Evolutionary conservation across 352 stramenopile genomes (phyloP).

Genomic region (Bremia lactucae): DNA sequence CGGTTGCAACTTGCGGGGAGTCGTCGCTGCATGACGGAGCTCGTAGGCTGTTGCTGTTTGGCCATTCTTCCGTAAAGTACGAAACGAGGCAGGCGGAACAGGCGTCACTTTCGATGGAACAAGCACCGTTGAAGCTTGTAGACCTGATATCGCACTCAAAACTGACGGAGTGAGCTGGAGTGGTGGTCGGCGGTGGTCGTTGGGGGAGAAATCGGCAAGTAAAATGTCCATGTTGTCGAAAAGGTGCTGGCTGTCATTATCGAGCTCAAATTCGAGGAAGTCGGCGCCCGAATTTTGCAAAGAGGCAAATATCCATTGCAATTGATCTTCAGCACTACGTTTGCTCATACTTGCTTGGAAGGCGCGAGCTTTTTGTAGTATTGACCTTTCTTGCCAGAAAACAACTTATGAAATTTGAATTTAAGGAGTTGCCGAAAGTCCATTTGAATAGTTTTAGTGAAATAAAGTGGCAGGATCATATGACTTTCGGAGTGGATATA

Average conservation of each 20-base stretch:
- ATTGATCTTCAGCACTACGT: constrained; percentile 6
- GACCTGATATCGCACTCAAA: constrained; percentile 6
- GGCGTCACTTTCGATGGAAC: neutral
- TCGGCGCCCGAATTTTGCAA: constrained; percentile 17
- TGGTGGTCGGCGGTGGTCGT: constrained; percentile 1
- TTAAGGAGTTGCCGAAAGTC: too few species aligned
- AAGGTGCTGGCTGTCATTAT: constrained; percentile 20
- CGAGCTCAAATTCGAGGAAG: constrained; percentile 27
- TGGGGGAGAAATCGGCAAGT: neutral
- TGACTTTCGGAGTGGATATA: too few species aligned
- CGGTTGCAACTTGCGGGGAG: constrained; percentile 5
- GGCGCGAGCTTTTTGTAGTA: too few species aligned
- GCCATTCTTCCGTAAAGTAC: constrained; percentile 7
- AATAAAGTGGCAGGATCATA: too few species aligned
- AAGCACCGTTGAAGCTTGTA: neutral
- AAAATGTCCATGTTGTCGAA: constrained; percentile 17
- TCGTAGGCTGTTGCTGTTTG: neutral
- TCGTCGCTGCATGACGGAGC: constrained; percentile 4
- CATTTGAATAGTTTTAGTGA: too few species aligned
- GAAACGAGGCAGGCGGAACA: constrained; percentile 3
- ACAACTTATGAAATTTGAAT: too few species aligned
- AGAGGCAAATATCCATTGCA: constrained; percentile 21
- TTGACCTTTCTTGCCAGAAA: too few species aligned
- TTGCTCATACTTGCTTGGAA: too few species aligned
- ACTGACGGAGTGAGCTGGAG: constrained; percentile 8